A percentile compares a stretch with the other conserved stretches of the same genome.
phyloP scores from a whole-genome alignment of 768 basidiomycete species.

The Daedaleopsis nitida region DNA sequence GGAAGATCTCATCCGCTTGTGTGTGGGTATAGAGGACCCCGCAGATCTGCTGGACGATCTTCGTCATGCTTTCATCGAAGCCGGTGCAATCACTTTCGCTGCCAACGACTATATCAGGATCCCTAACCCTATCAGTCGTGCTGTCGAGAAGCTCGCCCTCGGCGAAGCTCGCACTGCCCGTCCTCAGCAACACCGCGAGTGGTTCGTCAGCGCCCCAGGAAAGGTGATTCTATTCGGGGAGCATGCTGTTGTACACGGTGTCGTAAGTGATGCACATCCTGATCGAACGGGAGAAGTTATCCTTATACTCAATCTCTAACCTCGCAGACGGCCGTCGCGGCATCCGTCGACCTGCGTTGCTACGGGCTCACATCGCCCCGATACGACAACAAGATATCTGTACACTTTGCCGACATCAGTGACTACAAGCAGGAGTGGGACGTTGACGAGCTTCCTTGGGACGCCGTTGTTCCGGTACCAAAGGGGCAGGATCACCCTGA shows the following conservation, averaged over 20 bases:
- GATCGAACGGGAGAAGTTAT: background rate
- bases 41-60: constrained; percentile 93
- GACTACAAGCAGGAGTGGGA: constrained; percentile 83
- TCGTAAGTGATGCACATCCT: constrained; percentile 55
- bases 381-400: constrained; percentile 67
- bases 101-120: constrained; percentile 52
- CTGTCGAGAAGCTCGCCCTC: constrained; percentile 67
- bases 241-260: constrained; percentile 97
- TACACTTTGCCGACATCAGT: constrained; percentile 80
- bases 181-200: constrained; percentile 51
- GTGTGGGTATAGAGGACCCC: constrained; percentile 97
- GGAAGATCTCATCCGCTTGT: constrained; percentile 97
- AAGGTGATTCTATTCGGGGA: constrained; percentile 99
- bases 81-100: constrained; percentile 75
- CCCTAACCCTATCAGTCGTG: constrained; percentile 49
- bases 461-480: constrained; percentile 56
- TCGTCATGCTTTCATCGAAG: constrained; percentile 87
- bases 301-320: constrained; percentile 8
- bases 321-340: constrained; percentile 93
- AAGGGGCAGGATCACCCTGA: constrained; percentile 59
- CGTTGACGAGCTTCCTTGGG: constrained; percentile 78
- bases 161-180: constrained; percentile 26
- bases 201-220: constrained; percentile 94
- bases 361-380: constrained; percentile 83
- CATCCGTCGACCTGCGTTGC: constrained; percentile 93